These are phyloP conservation scores for Aspergillus sp. DNA, from an alignment of 2,329 filamentous ascomycete genomes.

Conservation along the genomic window DNA sequence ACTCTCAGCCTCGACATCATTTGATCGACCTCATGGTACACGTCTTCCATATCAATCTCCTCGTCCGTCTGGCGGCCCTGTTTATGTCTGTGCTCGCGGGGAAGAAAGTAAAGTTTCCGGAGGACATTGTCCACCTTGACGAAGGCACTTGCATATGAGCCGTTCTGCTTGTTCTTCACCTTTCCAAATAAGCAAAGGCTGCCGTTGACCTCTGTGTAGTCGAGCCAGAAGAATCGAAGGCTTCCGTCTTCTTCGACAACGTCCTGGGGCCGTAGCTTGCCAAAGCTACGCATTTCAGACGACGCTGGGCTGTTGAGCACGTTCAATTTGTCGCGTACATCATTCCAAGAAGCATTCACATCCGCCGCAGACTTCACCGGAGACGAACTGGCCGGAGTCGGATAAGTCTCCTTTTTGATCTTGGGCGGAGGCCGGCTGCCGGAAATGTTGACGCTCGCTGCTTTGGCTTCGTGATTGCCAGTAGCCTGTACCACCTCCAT, in stretches of 20 bases:
- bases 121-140: constrained; percentile 94
- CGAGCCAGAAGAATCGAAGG: constrained; percentile 93
- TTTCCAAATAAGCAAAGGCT: constrained; percentile 94
- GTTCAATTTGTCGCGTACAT: constrained; percentile 81
- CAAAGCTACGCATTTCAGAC: constrained; percentile 61
- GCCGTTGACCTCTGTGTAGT: constrained; percentile 90
- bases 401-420: constrained; percentile 66
- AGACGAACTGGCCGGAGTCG: constrained; percentile 74
- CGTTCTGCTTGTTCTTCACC: constrained; percentile 82
- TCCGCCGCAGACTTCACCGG: constrained; percentile 62
- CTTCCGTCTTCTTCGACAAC: constrained; percentile 93
- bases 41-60: constrained; percentile 80
- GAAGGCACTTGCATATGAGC: constrained; percentile 83
- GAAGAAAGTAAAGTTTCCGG: constrained; percentile 89
- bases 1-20: constrained; percentile 88
- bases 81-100: constrained; percentile 63
- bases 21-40: constrained; percentile 83
- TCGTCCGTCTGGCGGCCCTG: constrained; percentile 70
- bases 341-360: constrained; percentile 84
- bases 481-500: constrained; percentile 83
- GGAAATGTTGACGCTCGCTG: constrained; percentile 77
- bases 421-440: constrained; percentile 78
- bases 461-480: constrained; percentile 61
- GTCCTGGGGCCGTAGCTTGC: constrained; percentile 79
- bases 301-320: constrained; percentile 72